These are phyloP conservation scores for Zoysia pacifica DNA, from an alignment of 176 grass and related monocot species.

Conservation along the genomic window DNA sequence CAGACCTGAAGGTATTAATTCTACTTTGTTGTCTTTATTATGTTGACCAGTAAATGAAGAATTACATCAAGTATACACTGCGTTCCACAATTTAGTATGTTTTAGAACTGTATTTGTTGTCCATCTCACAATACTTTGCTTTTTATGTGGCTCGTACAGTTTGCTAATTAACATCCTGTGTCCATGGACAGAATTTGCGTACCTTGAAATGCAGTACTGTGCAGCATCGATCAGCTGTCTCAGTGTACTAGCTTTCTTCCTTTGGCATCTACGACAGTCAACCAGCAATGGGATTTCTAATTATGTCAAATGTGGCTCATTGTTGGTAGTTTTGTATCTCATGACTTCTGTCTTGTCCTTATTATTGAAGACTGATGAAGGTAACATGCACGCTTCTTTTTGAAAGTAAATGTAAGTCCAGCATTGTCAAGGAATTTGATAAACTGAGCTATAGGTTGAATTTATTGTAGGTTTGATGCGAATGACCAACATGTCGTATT, in stretches of 20 bases:
- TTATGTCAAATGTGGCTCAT: slow-evolving; percentile 44
- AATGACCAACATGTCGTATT: slow-evolving; percentile 45
- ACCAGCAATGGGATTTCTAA: slow-evolving; percentile 31
- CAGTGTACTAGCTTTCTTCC: slow-evolving; percentile 69
- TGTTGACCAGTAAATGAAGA: neutral
- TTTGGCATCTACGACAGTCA: slow-evolving; percentile 54
- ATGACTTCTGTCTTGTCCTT: slow-evolving; percentile 45
- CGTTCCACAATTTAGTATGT: neutral
- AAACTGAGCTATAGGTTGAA: slow-evolving; percentile 15
- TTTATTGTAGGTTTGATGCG: slow-evolving; percentile 49
- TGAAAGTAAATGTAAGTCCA: slow-evolving; percentile 20
- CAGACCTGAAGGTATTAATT: slow-evolving; percentile 52
- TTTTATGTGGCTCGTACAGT: neutral
- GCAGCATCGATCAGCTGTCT: slow-evolving; percentile 64
- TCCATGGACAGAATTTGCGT: slow-evolving; percentile 59
- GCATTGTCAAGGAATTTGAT: neutral
- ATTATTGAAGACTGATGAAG: slow-evolving; percentile 54
- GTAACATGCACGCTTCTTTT: slow-evolving; percentile 28
- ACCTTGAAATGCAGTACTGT: slow-evolving; percentile 87
- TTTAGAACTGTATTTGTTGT: neutral
- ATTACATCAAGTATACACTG: neutral
- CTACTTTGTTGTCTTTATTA: neutral
- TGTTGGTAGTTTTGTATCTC: slow-evolving; percentile 44
- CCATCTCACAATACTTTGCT: neutral
- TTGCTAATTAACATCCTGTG: slow-evolving; percentile 14